Percentiles rank a stretch among this genome's conserved stretches.
phyloP scores from a whole-genome alignment of 2,329 filamentous ascomycete genomes.

The Stemphylium beticola region DNA sequence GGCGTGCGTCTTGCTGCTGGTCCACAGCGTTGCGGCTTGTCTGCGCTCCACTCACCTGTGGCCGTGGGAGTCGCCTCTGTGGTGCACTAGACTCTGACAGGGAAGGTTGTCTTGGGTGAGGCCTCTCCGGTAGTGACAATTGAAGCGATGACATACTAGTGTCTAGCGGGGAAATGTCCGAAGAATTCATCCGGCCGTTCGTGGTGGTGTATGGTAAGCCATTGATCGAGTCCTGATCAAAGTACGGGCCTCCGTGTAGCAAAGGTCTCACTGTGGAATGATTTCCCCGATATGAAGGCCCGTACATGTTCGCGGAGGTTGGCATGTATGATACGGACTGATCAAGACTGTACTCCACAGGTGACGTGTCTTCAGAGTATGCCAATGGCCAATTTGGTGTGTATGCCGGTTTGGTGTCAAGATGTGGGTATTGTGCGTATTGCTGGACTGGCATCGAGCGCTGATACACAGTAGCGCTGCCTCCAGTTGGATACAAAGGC shows the following conservation, averaged over 20 bases:
- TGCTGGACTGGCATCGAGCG: constrained; percentile 18
- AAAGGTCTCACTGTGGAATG: constrained; percentile 17
- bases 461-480: constrained; percentile 17
- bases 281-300: constrained; percentile 28
- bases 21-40: constrained; percentile 37
- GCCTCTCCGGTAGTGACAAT: constrained; percentile 33
- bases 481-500: constrained; percentile 26
- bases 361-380: constrained; percentile 37
- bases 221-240: constrained; percentile 32
- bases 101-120: constrained; percentile 21
- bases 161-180: constrained; percentile 38
- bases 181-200: constrained; percentile 12
- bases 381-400: constrained; percentile 31
- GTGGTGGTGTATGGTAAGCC: constrained; percentile 28
- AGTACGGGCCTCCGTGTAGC: constrained; percentile 21
- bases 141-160: constrained; percentile 37
- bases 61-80: constrained; percentile 41
- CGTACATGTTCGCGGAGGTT: constrained; percentile 23
- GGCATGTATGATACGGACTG: constrained; percentile 28
- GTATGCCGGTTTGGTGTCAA: constrained; percentile 30
- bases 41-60: constrained; percentile 37
- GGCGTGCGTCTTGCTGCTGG: constrained; percentile 39
- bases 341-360: constrained; percentile 38
- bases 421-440: constrained; percentile 27
- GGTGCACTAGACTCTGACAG: constrained; percentile 23